Evolutionary conservation across 2,329 filamentous ascomycete genomes (phyloP), one percentile per base, ranked within the genome.

Genomic region (Diaporthe citrichinensis): DNA sequence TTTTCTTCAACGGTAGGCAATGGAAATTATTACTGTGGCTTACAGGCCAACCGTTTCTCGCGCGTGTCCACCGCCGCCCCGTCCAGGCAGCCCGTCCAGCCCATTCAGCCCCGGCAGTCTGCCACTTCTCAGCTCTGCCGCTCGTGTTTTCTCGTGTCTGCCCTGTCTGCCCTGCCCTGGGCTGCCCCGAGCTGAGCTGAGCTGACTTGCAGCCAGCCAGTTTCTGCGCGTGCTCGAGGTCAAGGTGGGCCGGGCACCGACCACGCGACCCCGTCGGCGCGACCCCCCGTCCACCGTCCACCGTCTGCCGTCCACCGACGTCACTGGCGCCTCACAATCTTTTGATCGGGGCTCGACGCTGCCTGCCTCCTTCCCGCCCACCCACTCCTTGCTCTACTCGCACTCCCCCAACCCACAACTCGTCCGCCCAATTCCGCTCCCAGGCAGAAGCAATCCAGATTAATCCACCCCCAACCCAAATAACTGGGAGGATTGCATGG

Each of bases 251-350:
- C 55, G 55, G 55, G 2, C 58, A 62, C 58, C 58, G 58, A 28
- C 25, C 36, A 41, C 44, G 7, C 61, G 59, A 3, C 36, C 58
- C 36, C n/a, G 9, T 25, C 15, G 12, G 20, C 53, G 17, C 6
- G 17, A 28, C 12, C 6, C 4, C 55, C 12, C 34, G 3, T n/a
- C 23, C 8, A 28, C 59, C 59, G 62, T n/a, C 12, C 5, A n/a
- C 17, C 31, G 31, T 39, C 31, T 23, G 10, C n/a, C 46, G 46
- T 23, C 65, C 65, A 36, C 23, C 65, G 65, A 68, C 65, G 65
- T 68, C 65, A 68, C 65, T 53, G 31, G 46, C 46, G 65, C 65
- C 65, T 68, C 46, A 53, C 46, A 68, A 68, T 53, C 46, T 68
- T n/a, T 36, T 51, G 61, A 49, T 15, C 61, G 61, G 61, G 20